Evolutionary conservation across 2,329 filamentous ascomycete genomes (phyloP), one percentile per base, ranked within the genome.

Genomic region (Colletotrichum sp.): DNA sequence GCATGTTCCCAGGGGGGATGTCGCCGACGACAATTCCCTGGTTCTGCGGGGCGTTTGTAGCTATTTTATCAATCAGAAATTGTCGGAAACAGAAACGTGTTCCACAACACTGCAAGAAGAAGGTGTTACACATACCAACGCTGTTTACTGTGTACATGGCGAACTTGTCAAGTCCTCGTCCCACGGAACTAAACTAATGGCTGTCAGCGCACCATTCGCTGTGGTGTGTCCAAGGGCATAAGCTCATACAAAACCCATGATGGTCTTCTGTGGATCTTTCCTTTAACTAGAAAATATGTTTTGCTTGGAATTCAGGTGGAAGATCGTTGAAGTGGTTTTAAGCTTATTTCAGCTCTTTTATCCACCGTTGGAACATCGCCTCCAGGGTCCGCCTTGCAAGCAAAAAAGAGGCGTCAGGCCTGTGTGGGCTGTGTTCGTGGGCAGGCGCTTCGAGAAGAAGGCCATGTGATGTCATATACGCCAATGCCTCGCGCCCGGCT

Each of bases 151-250:
- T 38, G 32, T 62, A 30, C 60, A 62, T 34, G 0, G 60, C 60
- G 16, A 36, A 30, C 18, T 34, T 62, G n/a, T 62, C 60, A 62
- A 62, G 60, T 10, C 30, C 30, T 26, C 28, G 30, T 30, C 16
- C 16, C 0, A 34, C 18, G 6, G 30, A 36, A 12, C 21, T 62
- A 3, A 21, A n/a, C 60, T 62, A 28, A 7, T 15, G 9, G 12
- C 10, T 8, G 12, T 62, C 13, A 62, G 30, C 32, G 4, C 12
- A 8, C 10, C 16, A 0, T 32, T 13, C 9, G 1, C 52, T 61
- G 3, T 1, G 8, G 9, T 32, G 2, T 12, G 8, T 24, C 0
- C 1, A 12, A 30, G 56, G 28, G 18, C 6, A 34, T 16, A 3
- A 62, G 18, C 0, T 34, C 60, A 38, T 62, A 62, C 60, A n/a